Conservation (phyloP, 805 yeast genomes). For the Saturnispora serradocipensis region DNA sequence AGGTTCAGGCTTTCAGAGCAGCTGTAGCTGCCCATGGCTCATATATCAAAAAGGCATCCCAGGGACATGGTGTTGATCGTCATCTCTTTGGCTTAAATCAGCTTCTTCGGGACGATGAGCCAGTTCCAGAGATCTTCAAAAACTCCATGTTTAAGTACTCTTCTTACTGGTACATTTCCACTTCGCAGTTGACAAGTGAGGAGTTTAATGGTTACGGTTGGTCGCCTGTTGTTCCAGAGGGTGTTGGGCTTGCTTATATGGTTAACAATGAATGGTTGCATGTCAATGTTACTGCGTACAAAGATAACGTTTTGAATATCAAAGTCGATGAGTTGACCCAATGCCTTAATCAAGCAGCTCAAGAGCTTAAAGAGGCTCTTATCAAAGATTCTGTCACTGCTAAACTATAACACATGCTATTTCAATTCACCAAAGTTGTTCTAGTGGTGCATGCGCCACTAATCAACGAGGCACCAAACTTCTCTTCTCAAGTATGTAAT, state of each 20-base stretch:
- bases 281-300: constrained; percentile 72
- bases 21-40: constrained; percentile 69
- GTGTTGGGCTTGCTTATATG: constrained; percentile 92
- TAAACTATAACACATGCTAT: constrained; percentile 15
- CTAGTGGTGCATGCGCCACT: neutral
- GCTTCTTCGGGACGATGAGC: constrained; percentile 45
- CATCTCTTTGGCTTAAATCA: constrained; percentile 85
- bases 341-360: constrained; percentile 69
- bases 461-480: neutral
- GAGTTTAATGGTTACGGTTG: constrained; percentile 89
- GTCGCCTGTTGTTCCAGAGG: constrained; percentile 90
- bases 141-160: constrained; percentile 75
- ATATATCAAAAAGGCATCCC: constrained; percentile 68
- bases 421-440: neutral
- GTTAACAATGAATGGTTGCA: constrained; percentile 77
- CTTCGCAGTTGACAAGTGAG: constrained; percentile 83
- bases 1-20: constrained; percentile 55
- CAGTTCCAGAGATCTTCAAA: constrained; percentile 51
- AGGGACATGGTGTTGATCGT: constrained; percentile 87
- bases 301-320: constrained; percentile 46
- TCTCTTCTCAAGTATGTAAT: neutral
- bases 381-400: constrained; percentile 18
- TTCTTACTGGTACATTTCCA: constrained; percentile 75
- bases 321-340: constrained; percentile 51
- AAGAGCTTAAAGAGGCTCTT: constrained; percentile 66